Conservation (phyloP, 441 rosid genomes). For the Pelargonium citronellum region DNA sequence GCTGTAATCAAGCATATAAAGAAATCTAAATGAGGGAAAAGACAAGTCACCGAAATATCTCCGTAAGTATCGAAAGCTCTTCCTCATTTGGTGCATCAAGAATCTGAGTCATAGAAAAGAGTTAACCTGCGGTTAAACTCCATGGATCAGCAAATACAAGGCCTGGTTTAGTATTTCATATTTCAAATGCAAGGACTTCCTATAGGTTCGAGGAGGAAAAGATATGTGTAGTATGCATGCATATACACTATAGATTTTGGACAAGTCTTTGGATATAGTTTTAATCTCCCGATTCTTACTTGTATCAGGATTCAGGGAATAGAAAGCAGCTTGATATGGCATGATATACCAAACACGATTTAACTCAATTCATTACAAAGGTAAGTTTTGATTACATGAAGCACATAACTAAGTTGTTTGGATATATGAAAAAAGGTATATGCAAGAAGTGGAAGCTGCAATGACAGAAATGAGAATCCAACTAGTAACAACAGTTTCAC, state of each 20-base stretch:
- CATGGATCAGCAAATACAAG: constrained; percentile 55
- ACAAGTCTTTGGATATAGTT: neutral
- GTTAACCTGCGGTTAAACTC: constrained; percentile 64
- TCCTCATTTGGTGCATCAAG: constrained; percentile 79
- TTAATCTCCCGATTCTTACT: neutral
- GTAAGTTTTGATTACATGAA: too few species aligned
- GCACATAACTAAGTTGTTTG: too few species aligned
- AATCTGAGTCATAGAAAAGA: constrained; percentile 77
- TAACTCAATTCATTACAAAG: neutral
- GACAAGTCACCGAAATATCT: constrained; percentile 62
- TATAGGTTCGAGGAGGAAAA: neutral
- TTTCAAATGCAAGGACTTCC: neutral
- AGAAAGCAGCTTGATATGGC: too few species aligned
- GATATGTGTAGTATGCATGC: neutral
- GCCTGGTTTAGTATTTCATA: neutral
- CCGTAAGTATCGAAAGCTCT: constrained; percentile 65
- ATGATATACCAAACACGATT: too few species aligned
- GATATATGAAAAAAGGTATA: too few species aligned
- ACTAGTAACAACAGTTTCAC: neutral
- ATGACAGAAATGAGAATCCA: neutral
- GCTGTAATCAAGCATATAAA: neutral
- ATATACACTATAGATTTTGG: neutral
- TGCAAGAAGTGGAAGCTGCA: neutral
- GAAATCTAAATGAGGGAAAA: constrained; percentile 15
- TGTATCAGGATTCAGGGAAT: too few species aligned